phyloP scores from a whole-genome alignment of 257 asterid species.

The Nicotiana attenuata region DNA sequence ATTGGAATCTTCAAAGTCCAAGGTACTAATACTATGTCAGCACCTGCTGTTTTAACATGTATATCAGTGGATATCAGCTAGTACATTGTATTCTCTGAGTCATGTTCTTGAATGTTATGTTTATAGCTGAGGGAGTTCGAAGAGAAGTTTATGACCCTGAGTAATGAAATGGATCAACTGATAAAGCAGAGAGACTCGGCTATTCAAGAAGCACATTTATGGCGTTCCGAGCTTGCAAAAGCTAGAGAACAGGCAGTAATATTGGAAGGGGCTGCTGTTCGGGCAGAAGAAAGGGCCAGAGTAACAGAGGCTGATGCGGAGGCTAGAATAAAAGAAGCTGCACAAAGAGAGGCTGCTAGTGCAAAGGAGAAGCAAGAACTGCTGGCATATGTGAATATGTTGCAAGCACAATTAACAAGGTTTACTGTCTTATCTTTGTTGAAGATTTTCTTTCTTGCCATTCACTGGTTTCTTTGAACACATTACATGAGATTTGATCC shows the following conservation, averaged over 20 bases:
- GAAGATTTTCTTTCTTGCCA: background rate
- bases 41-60: slow-evolving; percentile 8
- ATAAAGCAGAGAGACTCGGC: slow-evolving; percentile 72
- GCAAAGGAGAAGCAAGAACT: slow-evolving; percentile 77
- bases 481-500: slow-evolving; percentile 4
- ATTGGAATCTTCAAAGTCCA: slow-evolving; percentile 44
- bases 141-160: slow-evolving; percentile 46
- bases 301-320: slow-evolving; percentile 78
- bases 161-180: slow-evolving; percentile 71
- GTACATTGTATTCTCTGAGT: background rate
- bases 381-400: slow-evolving; percentile 51
- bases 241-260: slow-evolving; percentile 89
- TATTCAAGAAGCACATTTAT: slow-evolving; percentile 79
- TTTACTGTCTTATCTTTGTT: slow-evolving; percentile 5
- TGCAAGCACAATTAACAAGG: slow-evolving; percentile 88
- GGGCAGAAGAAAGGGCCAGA: slow-evolving; percentile 91
- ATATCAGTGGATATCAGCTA: background rate
- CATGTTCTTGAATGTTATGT: slow-evolving; percentile 13
- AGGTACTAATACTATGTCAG: slow-evolving; percentile 37
- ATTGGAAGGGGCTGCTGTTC: slow-evolving; percentile 90
- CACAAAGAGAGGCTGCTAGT: slow-evolving; percentile 59
- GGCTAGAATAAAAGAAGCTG: slow-evolving; percentile 72
- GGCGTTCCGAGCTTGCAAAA: slow-evolving; percentile 99
- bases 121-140: slow-evolving; percentile 61
- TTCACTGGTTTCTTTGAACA: background rate